Conservation (phyloP, 257 asterid genomes). For the Rauvolfia tetraphylla region DNA sequence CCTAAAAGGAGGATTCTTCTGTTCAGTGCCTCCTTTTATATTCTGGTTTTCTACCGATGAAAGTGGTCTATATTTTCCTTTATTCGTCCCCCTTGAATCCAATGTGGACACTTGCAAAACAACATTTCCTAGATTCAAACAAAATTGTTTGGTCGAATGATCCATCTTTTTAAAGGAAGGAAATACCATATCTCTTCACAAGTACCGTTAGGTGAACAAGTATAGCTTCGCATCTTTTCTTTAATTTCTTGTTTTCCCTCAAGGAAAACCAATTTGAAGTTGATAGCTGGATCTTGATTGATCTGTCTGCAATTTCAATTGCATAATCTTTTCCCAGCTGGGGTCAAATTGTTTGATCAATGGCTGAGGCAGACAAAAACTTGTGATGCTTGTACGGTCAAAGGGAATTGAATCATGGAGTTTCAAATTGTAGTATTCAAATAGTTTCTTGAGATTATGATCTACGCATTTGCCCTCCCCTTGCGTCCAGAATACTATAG, state of each 20-base stretch:
- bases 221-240: background rate
- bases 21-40: constrained; percentile 16
- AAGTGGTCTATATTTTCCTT: constrained; percentile 2
- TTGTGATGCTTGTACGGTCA: constrained; percentile 19
- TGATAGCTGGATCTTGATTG: background rate
- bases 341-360: background rate
- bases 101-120: background rate
- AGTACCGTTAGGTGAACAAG: background rate
- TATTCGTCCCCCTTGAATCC: background rate
- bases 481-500: background rate
- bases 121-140: constrained; percentile 8
- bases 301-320: background rate
- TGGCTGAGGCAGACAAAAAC: background rate
- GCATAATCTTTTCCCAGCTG: background rate
- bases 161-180: background rate
- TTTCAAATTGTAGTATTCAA: background rate
- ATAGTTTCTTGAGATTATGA: background rate
- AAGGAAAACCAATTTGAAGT: background rate
- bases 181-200: constrained; percentile 12
- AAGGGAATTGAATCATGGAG: constrained; percentile 6
- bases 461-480: background rate
- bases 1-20: constrained; percentile 16
- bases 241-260: background rate
- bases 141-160: constrained; percentile 9
- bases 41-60: constrained; percentile 8